These are phyloP conservation scores for Leptodontidium sp. DNA, from an alignment of 2,329 filamentous ascomycete species.

Conservation along the genomic window DNA sequence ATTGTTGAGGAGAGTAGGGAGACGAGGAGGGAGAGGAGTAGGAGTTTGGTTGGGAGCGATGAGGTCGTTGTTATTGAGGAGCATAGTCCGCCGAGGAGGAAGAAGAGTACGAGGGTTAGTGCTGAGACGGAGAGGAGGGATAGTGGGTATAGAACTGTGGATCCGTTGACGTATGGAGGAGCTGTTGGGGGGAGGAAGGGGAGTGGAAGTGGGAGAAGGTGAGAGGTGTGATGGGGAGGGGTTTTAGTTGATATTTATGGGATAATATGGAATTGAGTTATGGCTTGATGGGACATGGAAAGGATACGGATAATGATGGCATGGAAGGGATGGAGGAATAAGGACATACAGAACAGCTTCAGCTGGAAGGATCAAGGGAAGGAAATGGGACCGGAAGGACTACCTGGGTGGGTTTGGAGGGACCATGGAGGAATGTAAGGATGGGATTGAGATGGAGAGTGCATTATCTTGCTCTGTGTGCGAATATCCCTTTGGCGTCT, in stretches of 20 bases:
- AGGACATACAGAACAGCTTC: not conserved
- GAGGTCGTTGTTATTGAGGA: constrained; percentile 49
- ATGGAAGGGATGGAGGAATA: not conserved
- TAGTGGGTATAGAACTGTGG: constrained; percentile 46
- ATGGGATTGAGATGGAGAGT: not conserved
- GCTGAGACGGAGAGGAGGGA: constrained; percentile 35
- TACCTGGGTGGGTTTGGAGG: too few species aligned
- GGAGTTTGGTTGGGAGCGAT: constrained; percentile 39
- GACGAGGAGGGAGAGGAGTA: constrained; percentile 35
- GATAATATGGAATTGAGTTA: constrained; percentile 4
- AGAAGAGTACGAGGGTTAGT: constrained; percentile 41
- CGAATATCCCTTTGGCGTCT: constrained; percentile 18
- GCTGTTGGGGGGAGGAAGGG: constrained; percentile 40
- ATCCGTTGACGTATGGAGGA: constrained; percentile 44
- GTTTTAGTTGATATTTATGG: not conserved
- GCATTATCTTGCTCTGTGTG: constrained; percentile 2
- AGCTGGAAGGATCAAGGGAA: not conserved
- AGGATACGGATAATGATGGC: constrained; percentile 15
- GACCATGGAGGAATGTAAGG: not conserved
- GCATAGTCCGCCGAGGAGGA: constrained; percentile 45
- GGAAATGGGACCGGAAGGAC: not conserved
- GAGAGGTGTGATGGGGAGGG: not conserved
- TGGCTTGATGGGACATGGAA: not conserved
- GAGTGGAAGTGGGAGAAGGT: constrained; percentile 34
- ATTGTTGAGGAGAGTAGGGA: constrained; percentile 44